Percentiles rank a stretch among this genome's conserved stretches.
Evolutionary conservation across 164 flowering plant species (phyloP).

Genomic region (Protea cynaroides): DNA sequence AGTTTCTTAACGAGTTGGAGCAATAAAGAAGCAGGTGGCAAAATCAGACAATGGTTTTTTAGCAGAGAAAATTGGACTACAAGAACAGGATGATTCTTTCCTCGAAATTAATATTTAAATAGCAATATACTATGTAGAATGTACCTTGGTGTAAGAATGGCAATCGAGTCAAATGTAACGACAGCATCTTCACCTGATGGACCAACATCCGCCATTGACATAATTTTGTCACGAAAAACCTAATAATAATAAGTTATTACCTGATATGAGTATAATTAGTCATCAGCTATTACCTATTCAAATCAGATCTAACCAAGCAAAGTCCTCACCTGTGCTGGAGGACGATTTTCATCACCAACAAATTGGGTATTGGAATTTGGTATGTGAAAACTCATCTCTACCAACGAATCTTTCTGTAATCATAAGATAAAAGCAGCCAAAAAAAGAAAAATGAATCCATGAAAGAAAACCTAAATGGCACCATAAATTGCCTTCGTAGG

Average conservation of each 20-base stretch:
- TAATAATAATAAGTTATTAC: conserved; percentile 12
- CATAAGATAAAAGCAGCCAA: conserved; percentile 1
- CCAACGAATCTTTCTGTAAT: conserved; percentile 88
- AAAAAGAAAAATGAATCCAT: conserved; percentile 1
- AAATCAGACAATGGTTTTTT: too few species aligned
- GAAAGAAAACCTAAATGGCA: neutral
- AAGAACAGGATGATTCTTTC: neutral
- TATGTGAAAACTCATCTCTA: conserved; percentile 91
- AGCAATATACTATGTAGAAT: neutral
- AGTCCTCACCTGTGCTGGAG: conserved; percentile 75
- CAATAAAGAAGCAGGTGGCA: too few species aligned
- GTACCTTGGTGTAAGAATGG: conserved; percentile 95
- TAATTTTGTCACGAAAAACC: conserved; percentile 88
- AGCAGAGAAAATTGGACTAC: neutral
- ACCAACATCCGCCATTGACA: conserved; percentile 88
- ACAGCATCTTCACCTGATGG: conserved; percentile 87
- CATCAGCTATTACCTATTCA: neutral
- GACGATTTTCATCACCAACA: conserved; percentile 90
- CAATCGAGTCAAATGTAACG: conserved; percentile 86
- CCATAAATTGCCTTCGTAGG: too few species aligned
- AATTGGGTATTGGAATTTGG: conserved; percentile 88
- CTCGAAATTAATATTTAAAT: neutral
- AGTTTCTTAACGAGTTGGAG: neutral
- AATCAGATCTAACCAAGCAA: neutral
- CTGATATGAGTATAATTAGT: neutral